Evolutionary conservation across 106 monocot genomes (phyloP).

Genomic region (Alisma plantagoaquatica): DNA sequence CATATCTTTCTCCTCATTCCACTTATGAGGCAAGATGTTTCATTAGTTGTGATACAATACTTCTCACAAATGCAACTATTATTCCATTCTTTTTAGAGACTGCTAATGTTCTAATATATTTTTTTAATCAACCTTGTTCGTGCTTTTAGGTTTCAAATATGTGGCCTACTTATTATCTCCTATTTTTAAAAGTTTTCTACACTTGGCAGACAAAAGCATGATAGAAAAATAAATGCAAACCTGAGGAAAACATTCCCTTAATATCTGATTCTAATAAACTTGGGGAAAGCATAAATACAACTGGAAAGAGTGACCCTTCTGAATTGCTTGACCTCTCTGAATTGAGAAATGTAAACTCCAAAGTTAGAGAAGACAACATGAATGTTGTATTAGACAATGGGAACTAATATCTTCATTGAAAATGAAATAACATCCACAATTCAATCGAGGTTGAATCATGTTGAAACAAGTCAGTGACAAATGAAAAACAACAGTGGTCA

Average conservation of each 20-base stretch:
- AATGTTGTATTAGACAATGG: constrained; percentile 14
- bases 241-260: background rate
- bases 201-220: constrained; percentile 29
- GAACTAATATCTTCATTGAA: constrained; percentile 14
- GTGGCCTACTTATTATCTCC: constrained; percentile 39
- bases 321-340: no score
- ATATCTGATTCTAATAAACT: background rate
- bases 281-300: constrained; percentile 22
- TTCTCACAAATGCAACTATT: constrained; percentile 4
- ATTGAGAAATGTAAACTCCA: constrained; percentile 14
- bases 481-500: no score
- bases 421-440: constrained; percentile 1
- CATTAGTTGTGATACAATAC: background rate
- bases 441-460: no score
- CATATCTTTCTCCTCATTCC: constrained; percentile 54
- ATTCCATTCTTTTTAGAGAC: no score
- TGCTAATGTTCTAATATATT: constrained; percentile 64
- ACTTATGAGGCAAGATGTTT: constrained; percentile 48
- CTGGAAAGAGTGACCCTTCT: constrained; percentile 15
- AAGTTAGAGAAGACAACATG: constrained; percentile 13
- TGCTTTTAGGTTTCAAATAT: background rate
- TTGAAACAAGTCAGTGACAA: no score
- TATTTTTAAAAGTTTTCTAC: constrained; percentile 30
- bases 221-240: constrained; percentile 14
- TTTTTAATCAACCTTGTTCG: background rate